Base-by-base conservation (phyloP, 257 asterid species). In the Solanum lycopersicoides region DNA sequence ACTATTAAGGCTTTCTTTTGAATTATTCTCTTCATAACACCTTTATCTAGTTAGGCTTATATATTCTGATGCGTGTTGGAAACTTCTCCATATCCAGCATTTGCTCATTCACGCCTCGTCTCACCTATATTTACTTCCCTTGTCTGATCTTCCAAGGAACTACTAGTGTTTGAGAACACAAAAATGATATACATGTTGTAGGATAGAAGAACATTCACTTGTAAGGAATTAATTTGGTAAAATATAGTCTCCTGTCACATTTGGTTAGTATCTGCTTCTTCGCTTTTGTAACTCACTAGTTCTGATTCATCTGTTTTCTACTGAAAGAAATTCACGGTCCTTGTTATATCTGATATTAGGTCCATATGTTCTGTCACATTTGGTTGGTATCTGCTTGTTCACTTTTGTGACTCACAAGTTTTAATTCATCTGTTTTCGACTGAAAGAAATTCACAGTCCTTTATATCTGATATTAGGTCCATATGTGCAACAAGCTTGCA, bases 401-500 rank as follows among this genome's bases (percentile, higher is more conserved):
- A 8, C 42, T 1, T 25, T 79, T 45, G 20, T 28, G 28, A 79
- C 84, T 45, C 39, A 25, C 16, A 45, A 3, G 4, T 44, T 15
- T 6, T 11, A 32, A 28, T 50, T 72, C 72, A 56, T 53, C 53
- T 32, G 34, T 45, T 23, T 11, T 30, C 42, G 32, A 82, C 21
- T 44, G 80, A 77, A 87, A 87, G 34, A 90, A 87, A 89, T 44
- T 77, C 83, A 42, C 13, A 13, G 60, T 47, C 66, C 66, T 47
- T 41, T 23, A 39, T 25, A 9, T 79, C 41, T 79, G 66, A 79
- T 47, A 79, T 47, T 16, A 95, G 99, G 98, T 95, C 39, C 99
- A 97, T 89, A 83, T 91, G 98, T 96, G 98, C 87, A 97, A 97
- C 93, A 97, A 97, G 94, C 97, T 97, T 28, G 99, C 99, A 2